Evolutionary conservation across 805 yeast genomes (phyloP).

Genomic region (Tetrapisispora taiwanensis): DNA sequence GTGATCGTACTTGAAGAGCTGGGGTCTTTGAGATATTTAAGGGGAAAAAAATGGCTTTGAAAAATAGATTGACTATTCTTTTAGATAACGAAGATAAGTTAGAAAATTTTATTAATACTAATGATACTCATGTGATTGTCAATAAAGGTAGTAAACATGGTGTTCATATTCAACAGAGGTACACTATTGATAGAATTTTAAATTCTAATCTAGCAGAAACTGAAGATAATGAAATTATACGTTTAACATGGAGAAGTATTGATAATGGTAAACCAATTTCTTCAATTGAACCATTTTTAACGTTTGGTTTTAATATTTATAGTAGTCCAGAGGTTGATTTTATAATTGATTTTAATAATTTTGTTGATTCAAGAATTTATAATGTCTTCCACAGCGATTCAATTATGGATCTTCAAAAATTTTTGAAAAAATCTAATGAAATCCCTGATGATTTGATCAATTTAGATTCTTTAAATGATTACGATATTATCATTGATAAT

Average conservation of each 20-base stretch:
- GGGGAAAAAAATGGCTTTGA: background rate
- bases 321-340: background rate
- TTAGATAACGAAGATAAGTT: conserved; percentile 11
- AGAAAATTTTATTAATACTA: conserved; percentile 5
- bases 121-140: conserved; percentile 13
- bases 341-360: too few relatives aligned
- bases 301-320: conserved; percentile 5
- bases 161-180: conserved; percentile 11
- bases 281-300: conserved; percentile 6
- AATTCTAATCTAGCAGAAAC: background rate
- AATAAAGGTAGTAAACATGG: conserved; percentile 9
- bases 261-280: background rate
- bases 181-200: background rate
- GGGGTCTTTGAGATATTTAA: too few relatives aligned
- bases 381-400: conserved; percentile 8
- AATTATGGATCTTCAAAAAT: conserved; percentile 2
- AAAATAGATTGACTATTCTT: conserved; percentile 14
- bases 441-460: conserved; percentile 1
- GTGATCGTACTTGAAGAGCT: too few relatives aligned
- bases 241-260: conserved; percentile 12
- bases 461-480: conserved; percentile 7
- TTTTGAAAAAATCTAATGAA: background rate
- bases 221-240: background rate
- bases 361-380: conserved; percentile 7
- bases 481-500: conserved; percentile 10